Percentiles rank a stretch among this genome's conserved stretches.
phyloP scores from a whole-genome alignment of 2,329 filamentous ascomycete genomes.

The Delphinella strobiligena region DNA sequence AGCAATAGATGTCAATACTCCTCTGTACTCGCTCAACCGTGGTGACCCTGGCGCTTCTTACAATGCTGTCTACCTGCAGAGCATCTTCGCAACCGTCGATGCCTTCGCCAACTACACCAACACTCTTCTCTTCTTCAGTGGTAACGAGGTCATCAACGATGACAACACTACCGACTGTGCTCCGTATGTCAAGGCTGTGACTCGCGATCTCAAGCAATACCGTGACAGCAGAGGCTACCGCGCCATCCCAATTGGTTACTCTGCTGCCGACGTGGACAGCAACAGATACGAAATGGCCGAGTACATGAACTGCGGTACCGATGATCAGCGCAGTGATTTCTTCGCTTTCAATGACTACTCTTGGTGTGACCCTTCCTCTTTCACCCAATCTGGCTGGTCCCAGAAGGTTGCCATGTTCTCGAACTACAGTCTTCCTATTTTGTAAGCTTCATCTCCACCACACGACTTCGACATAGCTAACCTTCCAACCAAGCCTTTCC shows the following conservation, averaged over 20 bases:
- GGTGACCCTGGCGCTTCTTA: slow-evolving; percentile 61
- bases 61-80: slow-evolving; percentile 75
- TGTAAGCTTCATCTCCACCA: slow-evolving; percentile 29
- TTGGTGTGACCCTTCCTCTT: slow-evolving; percentile 64
- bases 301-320: slow-evolving; percentile 88
- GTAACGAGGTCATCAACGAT: slow-evolving; percentile 63
- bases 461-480: slow-evolving; percentile 11
- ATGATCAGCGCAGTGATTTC: slow-evolving; percentile 76
- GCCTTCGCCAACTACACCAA: slow-evolving; percentile 74
- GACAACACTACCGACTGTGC: slow-evolving; percentile 50
- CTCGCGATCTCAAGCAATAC: slow-evolving; percentile 71
- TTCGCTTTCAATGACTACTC: slow-evolving; percentile 87
- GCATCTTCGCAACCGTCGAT: slow-evolving; percentile 79
- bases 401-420: slow-evolving; percentile 80
- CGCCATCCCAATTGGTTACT: slow-evolving; percentile 65
- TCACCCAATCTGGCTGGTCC: slow-evolving; percentile 65
- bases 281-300: slow-evolving; percentile 74
- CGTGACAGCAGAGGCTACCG: slow-evolving; percentile 59
- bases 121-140: slow-evolving; percentile 73
- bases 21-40: slow-evolving; percentile 78
- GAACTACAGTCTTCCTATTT: slow-evolving; percentile 78
- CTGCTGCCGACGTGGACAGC: slow-evolving; percentile 69
- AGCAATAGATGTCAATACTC: slow-evolving; percentile 66
- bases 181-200: slow-evolving; percentile 61
- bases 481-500: slow-evolving; percentile 48